Conservation (phyloP, 495 filamentous ascomycete species). For the Delitschia confertaspora region DNA sequence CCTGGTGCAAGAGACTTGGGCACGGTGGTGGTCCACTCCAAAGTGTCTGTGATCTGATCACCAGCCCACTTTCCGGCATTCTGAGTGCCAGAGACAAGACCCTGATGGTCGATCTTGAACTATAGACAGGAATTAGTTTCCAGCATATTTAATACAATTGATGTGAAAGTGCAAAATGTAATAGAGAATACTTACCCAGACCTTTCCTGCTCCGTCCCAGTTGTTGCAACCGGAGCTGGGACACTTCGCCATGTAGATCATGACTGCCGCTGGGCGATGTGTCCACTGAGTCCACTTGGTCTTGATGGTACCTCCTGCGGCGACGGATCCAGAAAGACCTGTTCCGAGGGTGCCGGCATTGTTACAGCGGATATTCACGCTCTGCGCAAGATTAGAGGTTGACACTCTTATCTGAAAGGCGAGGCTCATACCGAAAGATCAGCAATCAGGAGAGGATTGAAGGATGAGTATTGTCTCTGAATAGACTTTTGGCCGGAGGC, state of each 20-base stretch:
- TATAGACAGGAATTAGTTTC: background rate
- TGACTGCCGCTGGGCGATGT: slow-evolving; percentile 20
- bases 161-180: no score
- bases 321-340: slow-evolving; percentile 12
- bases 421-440: slow-evolving; percentile 15
- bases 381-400: slow-evolving; percentile 1
- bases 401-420: background rate
- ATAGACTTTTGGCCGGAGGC: slow-evolving; percentile 20
- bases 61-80: slow-evolving; percentile 22
- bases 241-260: slow-evolving; percentile 29
- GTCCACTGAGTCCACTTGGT: slow-evolving; percentile 26
- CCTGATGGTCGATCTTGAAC: slow-evolving; percentile 28
- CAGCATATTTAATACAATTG: background rate
- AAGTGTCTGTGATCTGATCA: slow-evolving; percentile 19
- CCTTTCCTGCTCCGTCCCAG: slow-evolving; percentile 18
- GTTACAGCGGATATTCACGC: slow-evolving; percentile 23
- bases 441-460: slow-evolving; percentile 16
- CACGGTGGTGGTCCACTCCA: slow-evolving; percentile 21
- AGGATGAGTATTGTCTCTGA: slow-evolving; percentile 20
- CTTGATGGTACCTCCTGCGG: slow-evolving; percentile 18
- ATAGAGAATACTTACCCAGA: slow-evolving; percentile 15
- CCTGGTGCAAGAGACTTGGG: slow-evolving; percentile 19
- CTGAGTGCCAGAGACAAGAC: slow-evolving; percentile 21
- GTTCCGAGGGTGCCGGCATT: slow-evolving; percentile 21
- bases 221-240: slow-evolving; percentile 14